Evolutionary conservation across 164 flowering plant genomes (phyloP).

Genomic region (Vitis labrusca): DNA sequence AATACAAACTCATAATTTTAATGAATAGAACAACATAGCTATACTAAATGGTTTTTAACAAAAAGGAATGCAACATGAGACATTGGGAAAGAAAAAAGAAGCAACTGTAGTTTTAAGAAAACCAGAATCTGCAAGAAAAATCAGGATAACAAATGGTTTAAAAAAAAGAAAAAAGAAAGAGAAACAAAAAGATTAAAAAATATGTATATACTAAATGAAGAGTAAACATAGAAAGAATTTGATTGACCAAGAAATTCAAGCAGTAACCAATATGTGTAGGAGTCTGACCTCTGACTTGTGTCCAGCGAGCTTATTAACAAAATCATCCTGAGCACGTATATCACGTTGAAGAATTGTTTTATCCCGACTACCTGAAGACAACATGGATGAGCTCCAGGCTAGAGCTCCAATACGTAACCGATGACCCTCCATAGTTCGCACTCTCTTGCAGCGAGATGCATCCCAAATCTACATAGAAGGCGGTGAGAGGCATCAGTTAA

Average conservation of each 20-base stretch:
- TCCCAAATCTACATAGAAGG: slow-evolving; percentile 82
- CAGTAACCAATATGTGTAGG: not conserved
- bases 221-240: not conserved
- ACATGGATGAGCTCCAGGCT: slow-evolving; percentile 84
- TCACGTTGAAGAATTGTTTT: slow-evolving; percentile 92
- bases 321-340: slow-evolving; percentile 81
- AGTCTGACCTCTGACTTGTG: slow-evolving; percentile 91
- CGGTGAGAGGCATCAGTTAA: not conserved
- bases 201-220: not conserved
- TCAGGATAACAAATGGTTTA: too few species aligned
- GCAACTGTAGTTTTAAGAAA: not conserved
- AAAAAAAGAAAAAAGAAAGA: not conserved
- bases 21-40: not conserved
- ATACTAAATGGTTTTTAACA: not conserved
- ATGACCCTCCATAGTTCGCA: slow-evolving; percentile 97
- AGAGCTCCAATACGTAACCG: slow-evolving; percentile 89
- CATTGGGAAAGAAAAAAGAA: not conserved
- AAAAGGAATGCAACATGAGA: not conserved
- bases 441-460: slow-evolving; percentile 79
- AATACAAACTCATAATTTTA: slow-evolving; percentile 1
- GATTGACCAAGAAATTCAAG: not conserved
- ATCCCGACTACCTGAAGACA: slow-evolving; percentile 94
- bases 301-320: slow-evolving; percentile 79
- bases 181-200: not conserved
- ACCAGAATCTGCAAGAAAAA: not conserved